Percentiles rank a stretch among this genome's conserved stretches.
phyloP scores from a whole-genome alignment of 208 protist genomes.

The Crithidia brevicula region DNA sequence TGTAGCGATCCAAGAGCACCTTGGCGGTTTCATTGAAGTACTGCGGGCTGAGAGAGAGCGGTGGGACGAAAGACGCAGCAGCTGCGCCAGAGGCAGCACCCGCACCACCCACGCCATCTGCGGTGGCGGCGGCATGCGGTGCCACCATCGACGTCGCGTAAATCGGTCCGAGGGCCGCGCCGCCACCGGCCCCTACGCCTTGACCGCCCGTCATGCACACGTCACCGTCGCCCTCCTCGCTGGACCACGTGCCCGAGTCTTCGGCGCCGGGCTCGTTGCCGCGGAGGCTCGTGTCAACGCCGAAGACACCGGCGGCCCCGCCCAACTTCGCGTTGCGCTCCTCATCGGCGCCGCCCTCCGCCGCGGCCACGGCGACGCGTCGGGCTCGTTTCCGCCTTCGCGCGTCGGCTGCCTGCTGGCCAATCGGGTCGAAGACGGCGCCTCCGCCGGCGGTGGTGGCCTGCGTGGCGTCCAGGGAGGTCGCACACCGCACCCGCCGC shows the following conservation, averaged over 20 bases:
- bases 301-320: background rate
- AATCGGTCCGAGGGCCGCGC: slow-evolving; percentile 15
- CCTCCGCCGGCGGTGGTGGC: no score
- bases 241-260: slow-evolving; percentile 22
- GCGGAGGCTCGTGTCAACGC: background rate
- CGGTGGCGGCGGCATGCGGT: background rate
- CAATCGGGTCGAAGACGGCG: slow-evolving; percentile 69
- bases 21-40: slow-evolving; percentile 47
- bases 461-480: background rate
- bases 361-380: slow-evolving; percentile 29
- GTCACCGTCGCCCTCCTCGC: slow-evolving; percentile 25
- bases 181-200: slow-evolving; percentile 17
- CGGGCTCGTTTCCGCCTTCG: slow-evolving; percentile 45
- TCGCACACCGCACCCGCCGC: background rate
- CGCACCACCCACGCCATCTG: background rate
- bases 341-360: slow-evolving; percentile 12
- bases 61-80: background rate
- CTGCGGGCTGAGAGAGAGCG: slow-evolving; percentile 9
- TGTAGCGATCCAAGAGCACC: slow-evolving; percentile 45
- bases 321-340: background rate
- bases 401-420: slow-evolving; percentile 52
- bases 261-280: slow-evolving; percentile 5
- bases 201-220: slow-evolving; percentile 5
- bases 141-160: slow-evolving; percentile 28
- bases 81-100: background rate